Conservation (phyloP, 257 asterid species). For the Fraxinus cuspidata region DNA sequence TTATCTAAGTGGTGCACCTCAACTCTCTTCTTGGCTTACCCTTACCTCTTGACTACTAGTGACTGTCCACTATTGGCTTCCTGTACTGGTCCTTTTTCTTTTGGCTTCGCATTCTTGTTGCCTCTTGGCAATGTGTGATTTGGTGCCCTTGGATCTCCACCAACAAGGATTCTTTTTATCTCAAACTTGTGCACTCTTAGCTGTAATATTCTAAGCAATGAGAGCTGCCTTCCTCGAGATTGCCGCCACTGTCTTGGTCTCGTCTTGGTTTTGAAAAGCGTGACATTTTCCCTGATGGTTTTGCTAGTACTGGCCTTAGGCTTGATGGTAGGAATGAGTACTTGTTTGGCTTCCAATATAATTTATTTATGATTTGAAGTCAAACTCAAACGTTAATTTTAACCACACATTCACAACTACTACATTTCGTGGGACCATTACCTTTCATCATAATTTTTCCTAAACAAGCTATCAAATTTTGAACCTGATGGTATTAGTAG, state of each 20-base stretch:
- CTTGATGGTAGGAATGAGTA: not conserved
- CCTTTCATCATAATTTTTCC: too few species aligned
- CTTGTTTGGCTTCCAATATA: too few species aligned
- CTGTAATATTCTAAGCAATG: not conserved
- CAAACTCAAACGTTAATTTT: too few species aligned
- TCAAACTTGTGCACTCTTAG: not conserved
- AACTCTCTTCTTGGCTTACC: not conserved
- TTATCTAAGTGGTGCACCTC: not conserved
- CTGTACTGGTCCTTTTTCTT: not conserved
- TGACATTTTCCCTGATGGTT: not conserved
- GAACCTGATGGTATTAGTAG: not conserved
- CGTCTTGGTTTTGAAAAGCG: not conserved
- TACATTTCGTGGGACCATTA: too few species aligned
- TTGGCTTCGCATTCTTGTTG: not conserved
- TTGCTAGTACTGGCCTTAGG: not conserved
- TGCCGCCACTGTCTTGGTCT: not conserved
- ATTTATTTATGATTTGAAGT: too few species aligned
- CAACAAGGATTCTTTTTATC: not conserved
- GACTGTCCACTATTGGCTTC: not conserved
- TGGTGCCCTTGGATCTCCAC: not conserved
- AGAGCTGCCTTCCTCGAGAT: not conserved
- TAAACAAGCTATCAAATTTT: too few species aligned
- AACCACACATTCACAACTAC: too few species aligned
- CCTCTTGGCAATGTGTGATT: not conserved
- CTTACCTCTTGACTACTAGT: not conserved